Percentiles rank a stretch among this genome's conserved stretches.
These are phyloP conservation scores for Endoconidiophora polonica DNA, from an alignment of 2,329 filamentous ascomycete species.

Conservation along the genomic window DNA sequence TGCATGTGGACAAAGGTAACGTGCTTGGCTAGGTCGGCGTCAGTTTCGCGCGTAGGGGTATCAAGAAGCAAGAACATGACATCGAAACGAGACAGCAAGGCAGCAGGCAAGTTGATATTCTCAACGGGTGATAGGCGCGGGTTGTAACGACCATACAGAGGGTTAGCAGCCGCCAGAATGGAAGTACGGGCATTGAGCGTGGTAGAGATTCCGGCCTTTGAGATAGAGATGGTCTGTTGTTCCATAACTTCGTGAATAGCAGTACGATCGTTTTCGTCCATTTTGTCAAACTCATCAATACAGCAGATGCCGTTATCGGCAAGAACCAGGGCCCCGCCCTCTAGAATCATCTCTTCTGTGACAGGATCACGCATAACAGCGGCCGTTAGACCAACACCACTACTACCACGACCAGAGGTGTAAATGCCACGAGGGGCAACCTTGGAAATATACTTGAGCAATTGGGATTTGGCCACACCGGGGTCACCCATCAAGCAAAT, in stretches of 20 bases:
- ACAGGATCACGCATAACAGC: slow-evolving; percentile 73
- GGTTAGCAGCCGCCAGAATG: slow-evolving; percentile 90
- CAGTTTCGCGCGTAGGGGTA: slow-evolving; percentile 73
- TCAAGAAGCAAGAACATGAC: slow-evolving; percentile 93
- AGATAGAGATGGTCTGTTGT: slow-evolving; percentile 73
- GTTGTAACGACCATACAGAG: slow-evolving; percentile 95
- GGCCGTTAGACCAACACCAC: slow-evolving; percentile 66
- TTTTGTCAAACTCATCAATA: slow-evolving; percentile 80
- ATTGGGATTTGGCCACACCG: slow-evolving; percentile 96
- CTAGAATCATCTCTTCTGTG: slow-evolving; percentile 70
- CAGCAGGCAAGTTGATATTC: slow-evolving; percentile 98
- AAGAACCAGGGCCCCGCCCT: slow-evolving; percentile 63
- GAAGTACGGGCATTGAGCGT: slow-evolving; percentile 92
- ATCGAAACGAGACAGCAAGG: slow-evolving; percentile 91
- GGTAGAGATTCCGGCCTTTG: slow-evolving; percentile 52
- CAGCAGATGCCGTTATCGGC: slow-evolving; percentile 75
- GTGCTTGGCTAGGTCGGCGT: slow-evolving; percentile 88
- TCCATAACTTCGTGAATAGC: slow-evolving; percentile 83
- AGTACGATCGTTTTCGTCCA: slow-evolving; percentile 69
- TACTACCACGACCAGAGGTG: slow-evolving; percentile 65
- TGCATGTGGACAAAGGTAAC: slow-evolving; percentile 97
- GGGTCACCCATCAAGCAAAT: slow-evolving; percentile 98
- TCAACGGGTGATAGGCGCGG: slow-evolving; percentile 92
- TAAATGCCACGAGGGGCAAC: slow-evolving; percentile 86
- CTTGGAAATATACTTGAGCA: slow-evolving; percentile 97